A percentile compares a stretch with the other conserved stretches of the same genome.
Evolutionary conservation across 2,329 filamentous ascomycete genomes (phyloP).

Genomic region (Clarireedia homoeocarpa): DNA sequence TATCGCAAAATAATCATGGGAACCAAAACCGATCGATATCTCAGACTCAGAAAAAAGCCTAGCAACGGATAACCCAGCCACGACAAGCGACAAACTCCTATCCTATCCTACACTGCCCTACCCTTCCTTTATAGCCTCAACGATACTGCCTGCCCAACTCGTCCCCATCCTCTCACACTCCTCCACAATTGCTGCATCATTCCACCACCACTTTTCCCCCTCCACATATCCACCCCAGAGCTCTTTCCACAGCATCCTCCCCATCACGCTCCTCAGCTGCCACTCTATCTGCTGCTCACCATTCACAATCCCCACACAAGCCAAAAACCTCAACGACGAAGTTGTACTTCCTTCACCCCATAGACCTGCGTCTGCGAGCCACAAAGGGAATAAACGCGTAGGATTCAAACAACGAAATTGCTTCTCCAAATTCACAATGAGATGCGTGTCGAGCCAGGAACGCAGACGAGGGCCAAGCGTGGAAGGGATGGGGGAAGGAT

Average conservation of each 20-base stretch:
- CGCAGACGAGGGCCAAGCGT: conserved; percentile 50
- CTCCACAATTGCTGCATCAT: conserved; percentile 44
- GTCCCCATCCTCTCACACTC: conserved; percentile 49
- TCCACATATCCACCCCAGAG: conserved; percentile 43
- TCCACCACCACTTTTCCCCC: conserved; percentile 52
- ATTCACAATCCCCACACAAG: conserved; percentile 10
- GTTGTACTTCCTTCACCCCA: conserved; percentile 29
- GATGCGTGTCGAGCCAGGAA: conserved; percentile 53
- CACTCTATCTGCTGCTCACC: conserved; percentile 27
- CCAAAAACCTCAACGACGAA: conserved; percentile 20
- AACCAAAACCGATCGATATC: neutral
- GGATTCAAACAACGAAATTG: conserved; percentile 53
- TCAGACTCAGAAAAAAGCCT: neutral
- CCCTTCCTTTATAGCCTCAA: conserved; percentile 44
- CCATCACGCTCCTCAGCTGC: conserved; percentile 44
- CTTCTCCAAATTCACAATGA: conserved; percentile 51
- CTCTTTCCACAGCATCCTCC: conserved; percentile 52
- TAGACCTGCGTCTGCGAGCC: conserved; percentile 50
- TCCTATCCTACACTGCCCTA: neutral
- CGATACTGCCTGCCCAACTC: conserved; percentile 50
- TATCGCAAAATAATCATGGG: too few relatives aligned
- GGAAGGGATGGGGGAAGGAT: conserved; percentile 48
- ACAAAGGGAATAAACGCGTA: conserved; percentile 47
- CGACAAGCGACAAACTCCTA: neutral
- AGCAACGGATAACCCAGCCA: neutral